Conservation (phyloP, 768 basidiomycete species). For the Termitomyces eurrhizus region DNA sequence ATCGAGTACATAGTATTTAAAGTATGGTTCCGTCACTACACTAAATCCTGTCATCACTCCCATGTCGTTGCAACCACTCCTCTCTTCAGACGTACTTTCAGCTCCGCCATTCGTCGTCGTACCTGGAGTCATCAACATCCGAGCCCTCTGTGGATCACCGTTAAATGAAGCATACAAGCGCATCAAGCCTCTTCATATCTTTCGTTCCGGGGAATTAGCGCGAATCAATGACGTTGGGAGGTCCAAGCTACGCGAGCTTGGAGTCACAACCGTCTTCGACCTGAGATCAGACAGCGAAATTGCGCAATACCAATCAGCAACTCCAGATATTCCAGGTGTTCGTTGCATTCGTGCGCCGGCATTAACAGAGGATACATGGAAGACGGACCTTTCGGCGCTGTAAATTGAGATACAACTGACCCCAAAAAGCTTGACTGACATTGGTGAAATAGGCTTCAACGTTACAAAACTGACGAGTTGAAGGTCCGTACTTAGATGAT, state of each 20-base stretch:
- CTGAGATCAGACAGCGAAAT: conserved; percentile 34
- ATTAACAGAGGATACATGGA: conserved; percentile 21
- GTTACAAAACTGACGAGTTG: background rate
- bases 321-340: conserved; percentile 28
- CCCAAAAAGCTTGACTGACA: background rate
- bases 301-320: conserved; percentile 24
- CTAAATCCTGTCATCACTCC: no score
- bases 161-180: background rate
- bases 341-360: conserved; percentile 26
- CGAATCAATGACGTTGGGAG: conserved; percentile 31
- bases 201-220: conserved; percentile 36
- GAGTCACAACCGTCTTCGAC: conserved; percentile 36
- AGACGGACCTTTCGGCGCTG: conserved; percentile 21
- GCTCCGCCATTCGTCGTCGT: conserved; percentile 31
- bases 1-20: no score
- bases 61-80: background rate
- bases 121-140: conserved; percentile 37
- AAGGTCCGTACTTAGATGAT: background rate
- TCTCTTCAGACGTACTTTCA: background rate
- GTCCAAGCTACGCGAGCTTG: conserved; percentile 28
- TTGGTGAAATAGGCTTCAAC: background rate
- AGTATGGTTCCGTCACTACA: no score
- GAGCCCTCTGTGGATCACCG: conserved; percentile 28
- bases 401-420: conserved; percentile 3
- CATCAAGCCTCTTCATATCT: conserved; percentile 29